phyloP scores from a whole-genome alignment of 139 green algal genomes.

The Monoraphidium neglectum region DNA sequence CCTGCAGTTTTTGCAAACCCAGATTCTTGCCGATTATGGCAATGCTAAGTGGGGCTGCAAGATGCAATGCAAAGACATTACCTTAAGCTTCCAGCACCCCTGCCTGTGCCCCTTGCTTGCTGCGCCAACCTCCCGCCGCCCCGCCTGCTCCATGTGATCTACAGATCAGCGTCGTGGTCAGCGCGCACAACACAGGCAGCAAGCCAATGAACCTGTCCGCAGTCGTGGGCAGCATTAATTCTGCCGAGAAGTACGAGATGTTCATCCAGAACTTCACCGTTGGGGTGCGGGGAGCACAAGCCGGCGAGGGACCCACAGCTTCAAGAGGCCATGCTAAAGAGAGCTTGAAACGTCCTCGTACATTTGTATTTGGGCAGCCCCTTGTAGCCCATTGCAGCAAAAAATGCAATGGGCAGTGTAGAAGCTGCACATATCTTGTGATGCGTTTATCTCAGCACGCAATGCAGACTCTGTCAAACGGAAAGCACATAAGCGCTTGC shows the following conservation, averaged over 20 bases:
- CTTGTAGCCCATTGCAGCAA: neutral
- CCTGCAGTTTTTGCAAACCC: no score
- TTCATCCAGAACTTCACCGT: constrained; percentile 78
- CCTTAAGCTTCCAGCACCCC: no score
- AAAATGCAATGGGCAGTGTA: neutral
- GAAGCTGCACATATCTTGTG: no score
- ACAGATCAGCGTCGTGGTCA: constrained; percentile 53
- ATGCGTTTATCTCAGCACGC: no score
- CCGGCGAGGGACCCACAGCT: neutral
- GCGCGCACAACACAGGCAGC: constrained; percentile 59
- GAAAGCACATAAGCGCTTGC: no score
- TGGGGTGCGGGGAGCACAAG: constrained; percentile 37
- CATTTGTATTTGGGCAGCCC: neutral
- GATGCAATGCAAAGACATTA: no score
- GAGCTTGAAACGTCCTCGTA: neutral
- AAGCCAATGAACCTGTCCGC: constrained; percentile 65
- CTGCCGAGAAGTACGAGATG: constrained; percentile 49
- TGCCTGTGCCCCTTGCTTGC: no score
- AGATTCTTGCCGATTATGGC: no score
- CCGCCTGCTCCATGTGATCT: neutral
- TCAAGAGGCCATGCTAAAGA: neutral
- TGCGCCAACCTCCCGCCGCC: no score
- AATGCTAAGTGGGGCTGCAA: no score
- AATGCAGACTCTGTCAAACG: no score
- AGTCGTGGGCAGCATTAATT: constrained; percentile 76